Evolutionary conservation across 768 basidiomycete species (phyloP).

Genomic region (Termitomyces sp.): DNA sequence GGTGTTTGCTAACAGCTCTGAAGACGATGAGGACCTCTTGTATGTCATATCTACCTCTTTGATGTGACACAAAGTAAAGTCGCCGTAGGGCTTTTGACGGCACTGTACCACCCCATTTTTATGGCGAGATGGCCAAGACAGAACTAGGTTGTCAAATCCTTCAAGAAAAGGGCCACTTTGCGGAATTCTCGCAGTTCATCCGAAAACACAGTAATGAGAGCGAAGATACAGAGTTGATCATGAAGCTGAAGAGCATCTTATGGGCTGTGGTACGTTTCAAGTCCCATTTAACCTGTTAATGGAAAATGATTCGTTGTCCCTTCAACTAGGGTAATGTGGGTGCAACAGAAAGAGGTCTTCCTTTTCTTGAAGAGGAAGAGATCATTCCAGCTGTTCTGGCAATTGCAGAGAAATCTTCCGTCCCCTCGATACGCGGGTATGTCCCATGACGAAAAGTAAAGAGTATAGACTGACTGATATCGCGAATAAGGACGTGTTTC

Average conservation of each 20-base stretch:
- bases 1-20: slow-evolving; percentile 57
- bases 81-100: slow-evolving; percentile 67
- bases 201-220: slow-evolving; percentile 81
- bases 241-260: slow-evolving; percentile 89
- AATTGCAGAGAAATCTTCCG: slow-evolving; percentile 84
- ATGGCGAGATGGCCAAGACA: slow-evolving; percentile 97
- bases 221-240: slow-evolving; percentile 76
- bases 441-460: slow-evolving; percentile 15
- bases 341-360: slow-evolving; percentile 84
- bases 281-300: not conserved
- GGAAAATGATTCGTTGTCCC: not conserved
- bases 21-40: slow-evolving; percentile 67
- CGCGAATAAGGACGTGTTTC: slow-evolving; percentile 76
- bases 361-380: slow-evolving; percentile 93
- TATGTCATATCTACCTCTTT: slow-evolving; percentile 19
- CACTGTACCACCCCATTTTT: slow-evolving; percentile 91
- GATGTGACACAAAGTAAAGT: not conserved
- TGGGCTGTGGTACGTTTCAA: slow-evolving; percentile 89
- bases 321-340: slow-evolving; percentile 83
- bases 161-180: slow-evolving; percentile 85
- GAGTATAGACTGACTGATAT: not conserved
- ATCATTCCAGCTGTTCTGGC: slow-evolving; percentile 86
- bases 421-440: slow-evolving; percentile 92
- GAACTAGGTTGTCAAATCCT: slow-evolving; percentile 90
- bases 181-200: slow-evolving; percentile 88